Percentiles rank a stretch among this genome's conserved stretches.
phyloP scores from a whole-genome alignment of 805 yeast species.

The Myxozyma mucilagina region DNA sequence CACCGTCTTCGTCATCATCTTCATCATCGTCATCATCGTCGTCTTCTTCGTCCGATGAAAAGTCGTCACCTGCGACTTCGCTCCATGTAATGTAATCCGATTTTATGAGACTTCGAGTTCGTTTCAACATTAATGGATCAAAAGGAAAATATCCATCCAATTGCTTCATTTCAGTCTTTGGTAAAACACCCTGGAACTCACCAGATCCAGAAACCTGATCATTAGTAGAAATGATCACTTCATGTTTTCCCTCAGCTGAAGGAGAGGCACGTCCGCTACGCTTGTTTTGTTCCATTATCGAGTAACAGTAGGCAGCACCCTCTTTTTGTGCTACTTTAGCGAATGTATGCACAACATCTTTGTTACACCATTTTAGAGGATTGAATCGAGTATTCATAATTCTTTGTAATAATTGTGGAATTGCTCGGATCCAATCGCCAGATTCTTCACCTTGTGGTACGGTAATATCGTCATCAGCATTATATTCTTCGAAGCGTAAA shows the following conservation, averaged over 20 bases:
- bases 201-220: neutral
- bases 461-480: slow-evolving; percentile 25
- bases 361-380: slow-evolving; percentile 90
- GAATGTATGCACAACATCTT: slow-evolving; percentile 88
- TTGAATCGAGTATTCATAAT: slow-evolving; percentile 85
- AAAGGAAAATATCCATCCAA: slow-evolving; percentile 95
- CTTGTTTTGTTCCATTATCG: slow-evolving; percentile 87
- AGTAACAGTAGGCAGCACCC: slow-evolving; percentile 88
- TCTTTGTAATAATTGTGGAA: slow-evolving; percentile 85
- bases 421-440: slow-evolving; percentile 67
- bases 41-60: slow-evolving; percentile 51
- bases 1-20: slow-evolving; percentile 34
- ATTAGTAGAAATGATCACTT: neutral
- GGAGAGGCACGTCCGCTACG: slow-evolving; percentile 46
- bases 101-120: slow-evolving; percentile 55
- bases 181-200: neutral
- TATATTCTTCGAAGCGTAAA: slow-evolving; percentile 46
- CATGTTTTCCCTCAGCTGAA: slow-evolving; percentile 48
- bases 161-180: slow-evolving; percentile 44
- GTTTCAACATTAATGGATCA: slow-evolving; percentile 80
- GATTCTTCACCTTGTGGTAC: slow-evolving; percentile 26
- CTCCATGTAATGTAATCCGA: slow-evolving; percentile 78
- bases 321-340: slow-evolving; percentile 89
- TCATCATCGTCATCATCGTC: slow-evolving; percentile 40
- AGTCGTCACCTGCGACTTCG: slow-evolving; percentile 62